Evolutionary conservation across 2,329 filamentous ascomycete genomes (phyloP).

Genomic region (Phialophora chinensis): DNA sequence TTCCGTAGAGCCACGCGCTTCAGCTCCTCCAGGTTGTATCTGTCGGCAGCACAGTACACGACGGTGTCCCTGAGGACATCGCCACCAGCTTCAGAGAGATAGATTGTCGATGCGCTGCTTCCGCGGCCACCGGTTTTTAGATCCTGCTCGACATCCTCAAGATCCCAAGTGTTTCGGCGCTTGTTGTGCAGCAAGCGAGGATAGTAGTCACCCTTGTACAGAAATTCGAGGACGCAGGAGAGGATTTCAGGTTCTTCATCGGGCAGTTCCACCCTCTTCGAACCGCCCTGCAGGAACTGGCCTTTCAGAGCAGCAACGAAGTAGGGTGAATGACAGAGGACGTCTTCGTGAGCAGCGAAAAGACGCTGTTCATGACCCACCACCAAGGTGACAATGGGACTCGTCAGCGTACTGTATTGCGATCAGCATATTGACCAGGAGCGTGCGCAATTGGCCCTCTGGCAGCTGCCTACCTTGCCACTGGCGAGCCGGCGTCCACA

Average conservation of each 20-base stretch:
- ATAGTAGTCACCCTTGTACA: slow-evolving; percentile 97
- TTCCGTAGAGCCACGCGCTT: slow-evolving; percentile 91
- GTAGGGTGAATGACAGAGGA: slow-evolving; percentile 83
- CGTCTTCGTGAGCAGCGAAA: slow-evolving; percentile 94
- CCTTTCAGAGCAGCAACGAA: slow-evolving; percentile 75
- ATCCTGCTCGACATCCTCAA: slow-evolving; percentile 72
- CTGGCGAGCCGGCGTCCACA: slow-evolving; percentile 63
- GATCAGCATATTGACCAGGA: slow-evolving; percentile 35
- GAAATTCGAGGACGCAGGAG: slow-evolving; percentile 91
- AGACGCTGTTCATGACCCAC: slow-evolving; percentile 84
- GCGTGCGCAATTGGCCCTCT: not conserved
- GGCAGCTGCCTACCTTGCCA: slow-evolving; percentile 46
- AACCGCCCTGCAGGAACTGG: slow-evolving; percentile 68
- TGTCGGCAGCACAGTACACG: slow-evolving; percentile 89
- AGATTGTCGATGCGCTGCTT: slow-evolving; percentile 76
- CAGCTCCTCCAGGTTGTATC: slow-evolving; percentile 89
- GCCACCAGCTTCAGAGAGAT: slow-evolving; percentile 74
- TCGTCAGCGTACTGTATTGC: slow-evolving; percentile 57
- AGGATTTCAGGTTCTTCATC: slow-evolving; percentile 85
- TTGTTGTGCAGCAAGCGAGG: slow-evolving; percentile 87
- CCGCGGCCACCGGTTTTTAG: slow-evolving; percentile 64
- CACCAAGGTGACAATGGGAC: slow-evolving; percentile 83
- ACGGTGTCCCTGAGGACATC: slow-evolving; percentile 88
- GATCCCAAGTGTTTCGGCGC: slow-evolving; percentile 84
- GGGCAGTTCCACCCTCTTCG: slow-evolving; percentile 79